Evolutionary conservation across 2,329 filamentous ascomycete genomes (phyloP).

Genomic region (Shiraia bambusicola): DNA sequence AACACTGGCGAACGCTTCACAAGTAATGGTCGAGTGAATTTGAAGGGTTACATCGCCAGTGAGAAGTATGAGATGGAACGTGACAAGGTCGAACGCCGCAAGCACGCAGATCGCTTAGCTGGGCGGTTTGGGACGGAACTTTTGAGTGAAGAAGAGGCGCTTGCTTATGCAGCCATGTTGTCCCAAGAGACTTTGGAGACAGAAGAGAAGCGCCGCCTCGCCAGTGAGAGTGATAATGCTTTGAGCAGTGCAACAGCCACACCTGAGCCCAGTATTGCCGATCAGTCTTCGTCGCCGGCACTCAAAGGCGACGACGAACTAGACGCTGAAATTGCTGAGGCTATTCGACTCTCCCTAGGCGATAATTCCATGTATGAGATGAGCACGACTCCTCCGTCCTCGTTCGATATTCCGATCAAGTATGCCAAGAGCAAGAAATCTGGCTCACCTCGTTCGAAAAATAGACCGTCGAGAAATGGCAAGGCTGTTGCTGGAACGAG

Average conservation of each 20-base stretch:
- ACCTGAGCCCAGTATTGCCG: slow-evolving; percentile 33
- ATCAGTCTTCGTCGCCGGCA: slow-evolving; percentile 31
- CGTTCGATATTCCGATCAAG: slow-evolving; percentile 50
- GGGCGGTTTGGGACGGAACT: slow-evolving; percentile 84
- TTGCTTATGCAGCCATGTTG: slow-evolving; percentile 64
- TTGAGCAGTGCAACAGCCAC: slow-evolving; percentile 43
- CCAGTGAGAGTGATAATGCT: slow-evolving; percentile 45
- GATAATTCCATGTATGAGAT: slow-evolving; percentile 17
- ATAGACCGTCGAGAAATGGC: slow-evolving; percentile 30
- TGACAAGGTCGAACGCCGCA: slow-evolving; percentile 67
- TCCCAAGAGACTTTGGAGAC: slow-evolving; percentile 60
- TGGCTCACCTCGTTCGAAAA: slow-evolving; percentile 20
- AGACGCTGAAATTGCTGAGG: slow-evolving; percentile 63
- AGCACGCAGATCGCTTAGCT: slow-evolving; percentile 69
- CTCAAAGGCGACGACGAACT: slow-evolving; percentile 50
- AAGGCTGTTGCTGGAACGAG: slow-evolving; percentile 40
- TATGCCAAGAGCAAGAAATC: slow-evolving; percentile 45
- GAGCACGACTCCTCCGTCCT: slow-evolving; percentile 12
- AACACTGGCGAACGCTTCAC: slow-evolving; percentile 59
- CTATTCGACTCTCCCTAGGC: slow-evolving; percentile 57
- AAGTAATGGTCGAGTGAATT: slow-evolving; percentile 65
- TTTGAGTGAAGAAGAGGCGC: slow-evolving; percentile 61
- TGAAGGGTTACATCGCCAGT: slow-evolving; percentile 82
- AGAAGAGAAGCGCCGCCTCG: slow-evolving; percentile 50
- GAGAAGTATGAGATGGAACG: slow-evolving; percentile 78